Conservation (phyloP, 78 protist species). For the Planoprotostelium fungivorum region DNA sequence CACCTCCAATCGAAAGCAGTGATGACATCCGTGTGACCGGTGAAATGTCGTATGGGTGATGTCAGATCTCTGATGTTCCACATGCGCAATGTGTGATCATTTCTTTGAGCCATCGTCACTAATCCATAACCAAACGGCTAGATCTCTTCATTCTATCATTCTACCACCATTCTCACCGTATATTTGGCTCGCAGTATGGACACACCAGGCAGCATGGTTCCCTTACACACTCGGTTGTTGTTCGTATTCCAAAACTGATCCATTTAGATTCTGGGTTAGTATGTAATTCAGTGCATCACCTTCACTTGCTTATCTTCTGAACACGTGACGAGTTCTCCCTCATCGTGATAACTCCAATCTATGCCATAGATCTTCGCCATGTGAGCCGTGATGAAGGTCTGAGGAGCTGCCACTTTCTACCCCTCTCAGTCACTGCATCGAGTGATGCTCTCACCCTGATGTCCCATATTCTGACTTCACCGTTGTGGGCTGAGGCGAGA, state of each 20-base stretch:
- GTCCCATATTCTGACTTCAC: constrained; percentile 60
- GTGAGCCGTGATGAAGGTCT: constrained; percentile 34
- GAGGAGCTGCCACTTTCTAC: neutral
- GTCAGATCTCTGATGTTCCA: constrained; percentile 21
- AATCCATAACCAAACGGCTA: constrained; percentile 48
- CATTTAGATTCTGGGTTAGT: constrained; percentile 16
- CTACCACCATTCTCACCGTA: constrained; percentile 14
- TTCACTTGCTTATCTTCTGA: constrained; percentile 51
- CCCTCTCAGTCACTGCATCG: neutral
- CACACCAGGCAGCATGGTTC: constrained; percentile 13
- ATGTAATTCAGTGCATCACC: constrained; percentile 21
- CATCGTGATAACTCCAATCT: constrained; percentile 50
- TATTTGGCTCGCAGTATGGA: constrained; percentile 51
- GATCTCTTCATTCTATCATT: neutral
- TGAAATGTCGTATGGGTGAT: constrained; percentile 21
- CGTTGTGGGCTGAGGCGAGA: constrained; percentile 59
- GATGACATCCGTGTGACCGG: constrained; percentile 45
- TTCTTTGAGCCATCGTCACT: constrained; percentile 46
- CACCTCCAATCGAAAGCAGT: constrained; percentile 40
- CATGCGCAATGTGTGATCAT: constrained; percentile 41
- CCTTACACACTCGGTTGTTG: neutral
- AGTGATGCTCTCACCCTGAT: constrained; percentile 17
- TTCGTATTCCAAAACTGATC: neutral
- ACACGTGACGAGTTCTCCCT: constrained; percentile 39
- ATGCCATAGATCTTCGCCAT: constrained; percentile 46